A percentile compares a stretch with the other conserved stretches of the same genome.
phyloP scores from a whole-genome alignment of 225 moss, liverwort and hornwort genomes.

The Bryoerythrophyllum caledonicum region DNA sequence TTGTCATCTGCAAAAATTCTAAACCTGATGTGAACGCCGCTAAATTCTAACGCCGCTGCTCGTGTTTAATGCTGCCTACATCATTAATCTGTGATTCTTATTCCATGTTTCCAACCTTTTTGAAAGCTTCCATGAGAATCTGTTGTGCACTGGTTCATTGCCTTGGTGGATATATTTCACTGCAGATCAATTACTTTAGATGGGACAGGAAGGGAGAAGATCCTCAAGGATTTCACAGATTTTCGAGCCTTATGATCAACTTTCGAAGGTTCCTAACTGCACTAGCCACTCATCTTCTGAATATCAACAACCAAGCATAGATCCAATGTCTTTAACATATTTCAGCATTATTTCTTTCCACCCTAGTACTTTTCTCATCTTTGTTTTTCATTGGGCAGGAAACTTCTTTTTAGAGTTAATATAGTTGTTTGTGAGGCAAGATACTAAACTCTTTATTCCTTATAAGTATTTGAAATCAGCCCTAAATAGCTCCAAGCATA shows the following conservation, averaged over 20 bases:
- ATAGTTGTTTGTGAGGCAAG: too few species aligned
- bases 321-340: background rate
- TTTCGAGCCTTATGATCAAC: constrained; percentile 57
- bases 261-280: constrained; percentile 53
- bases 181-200: constrained; percentile 71
- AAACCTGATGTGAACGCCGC: background rate
- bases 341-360: constrained; percentile 12
- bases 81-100: background rate
- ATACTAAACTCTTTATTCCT: too few species aligned
- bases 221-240: constrained; percentile 64
- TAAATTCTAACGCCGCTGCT: constrained; percentile 9
- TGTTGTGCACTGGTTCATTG: background rate
- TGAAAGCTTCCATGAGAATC: background rate
- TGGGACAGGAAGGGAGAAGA: constrained; percentile 63
- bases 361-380: constrained; percentile 41
- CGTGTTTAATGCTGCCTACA: constrained; percentile 11
- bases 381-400: too few species aligned
- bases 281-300: too few species aligned
- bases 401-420: too few species aligned
- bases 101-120: background rate
- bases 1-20: background rate
- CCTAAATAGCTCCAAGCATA: too few species aligned
- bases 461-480: too few species aligned
- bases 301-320: background rate
- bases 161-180: background rate